Evolutionary conservation across 192 early-diverging fungal species (phyloP).

Genomic region (Allomyces macrogynus): DNA sequence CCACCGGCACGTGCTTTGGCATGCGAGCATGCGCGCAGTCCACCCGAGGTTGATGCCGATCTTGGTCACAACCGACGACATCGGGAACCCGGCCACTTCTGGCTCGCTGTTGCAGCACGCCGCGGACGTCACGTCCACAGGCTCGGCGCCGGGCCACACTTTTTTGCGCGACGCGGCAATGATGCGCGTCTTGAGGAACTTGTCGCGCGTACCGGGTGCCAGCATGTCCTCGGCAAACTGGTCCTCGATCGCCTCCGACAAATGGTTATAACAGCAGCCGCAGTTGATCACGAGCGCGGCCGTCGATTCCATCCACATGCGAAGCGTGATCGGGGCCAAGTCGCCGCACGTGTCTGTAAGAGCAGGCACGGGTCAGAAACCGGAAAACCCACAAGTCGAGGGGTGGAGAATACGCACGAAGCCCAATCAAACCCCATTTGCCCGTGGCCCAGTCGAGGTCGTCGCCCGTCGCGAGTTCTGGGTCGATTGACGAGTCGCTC

Average conservation of each 20-base stretch:
- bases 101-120: background rate
- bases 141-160: too few species aligned
- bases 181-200: background rate
- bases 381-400: background rate
- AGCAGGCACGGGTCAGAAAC: slow-evolving; percentile 33
- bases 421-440: slow-evolving; percentile 6
- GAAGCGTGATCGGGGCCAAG: slow-evolving; percentile 47
- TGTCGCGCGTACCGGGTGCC: background rate
- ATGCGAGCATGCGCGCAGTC: slow-evolving; percentile 46
- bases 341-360: slow-evolving; percentile 73
- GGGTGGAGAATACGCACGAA: background rate
- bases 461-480: slow-evolving; percentile 19
- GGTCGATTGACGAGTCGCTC: slow-evolving; percentile 24
- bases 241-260: slow-evolving; percentile 25
- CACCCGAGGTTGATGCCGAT: slow-evolving; percentile 23
- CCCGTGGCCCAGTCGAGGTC: slow-evolving; percentile 13
- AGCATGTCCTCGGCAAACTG: background rate
- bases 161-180: slow-evolving; percentile 10
- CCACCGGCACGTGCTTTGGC: slow-evolving; percentile 70
- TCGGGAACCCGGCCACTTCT: slow-evolving; percentile 14
- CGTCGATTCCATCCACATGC: slow-evolving; percentile 33
- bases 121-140: too few species aligned
- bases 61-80: slow-evolving; percentile 12
- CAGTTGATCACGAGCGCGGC: slow-evolving; percentile 40
- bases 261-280: slow-evolving; percentile 71